These are phyloP conservation scores for Phytophthora tentaculata DNA, from an alignment of 352 stramenopile genomes.

Conservation along the genomic window DNA sequence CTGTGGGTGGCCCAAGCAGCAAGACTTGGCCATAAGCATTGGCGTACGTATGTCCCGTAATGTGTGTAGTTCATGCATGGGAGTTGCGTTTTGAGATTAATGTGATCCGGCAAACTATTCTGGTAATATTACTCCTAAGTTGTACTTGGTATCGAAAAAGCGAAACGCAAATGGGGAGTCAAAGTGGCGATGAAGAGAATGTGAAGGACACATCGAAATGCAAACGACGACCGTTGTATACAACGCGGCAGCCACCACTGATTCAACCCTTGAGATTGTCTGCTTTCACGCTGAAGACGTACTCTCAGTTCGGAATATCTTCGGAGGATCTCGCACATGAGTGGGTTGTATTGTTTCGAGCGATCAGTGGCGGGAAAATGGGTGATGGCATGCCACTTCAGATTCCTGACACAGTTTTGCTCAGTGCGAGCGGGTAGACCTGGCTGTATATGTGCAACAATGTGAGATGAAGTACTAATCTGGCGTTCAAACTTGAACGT, in stretches of 20 bases:
- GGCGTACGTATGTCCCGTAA: neutral
- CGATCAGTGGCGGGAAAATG: constrained; percentile 37
- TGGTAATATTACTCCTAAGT: constrained; percentile 4
- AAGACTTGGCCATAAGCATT: constrained; percentile 1
- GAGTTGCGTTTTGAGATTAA: too few relatives aligned
- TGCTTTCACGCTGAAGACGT: constrained; percentile 42
- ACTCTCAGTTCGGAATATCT: constrained; percentile 27
- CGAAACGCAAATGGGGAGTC: constrained; percentile 12
- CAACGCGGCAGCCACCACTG: constrained; percentile 52
- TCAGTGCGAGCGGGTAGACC: constrained; percentile 60
- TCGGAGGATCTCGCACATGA: constrained; percentile 54
- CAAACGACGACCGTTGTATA: constrained; percentile 48
- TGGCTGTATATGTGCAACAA: neutral
- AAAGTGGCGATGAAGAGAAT: constrained; percentile 7
- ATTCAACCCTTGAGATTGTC: constrained; percentile 56
- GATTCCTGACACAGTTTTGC: constrained; percentile 64
- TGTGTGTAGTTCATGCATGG: neutral
- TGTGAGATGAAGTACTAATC: neutral
- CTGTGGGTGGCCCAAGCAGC: constrained; percentile 5
- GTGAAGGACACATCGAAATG: neutral
- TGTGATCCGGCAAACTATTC: constrained; percentile 34
- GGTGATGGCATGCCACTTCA: constrained; percentile 40
- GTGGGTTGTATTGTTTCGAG: constrained; percentile 66
- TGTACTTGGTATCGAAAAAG: neutral
- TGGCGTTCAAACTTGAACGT: neutral